Conservation (phyloP, 148 eudicot genomes). For the Euryodendron excelsum region DNA sequence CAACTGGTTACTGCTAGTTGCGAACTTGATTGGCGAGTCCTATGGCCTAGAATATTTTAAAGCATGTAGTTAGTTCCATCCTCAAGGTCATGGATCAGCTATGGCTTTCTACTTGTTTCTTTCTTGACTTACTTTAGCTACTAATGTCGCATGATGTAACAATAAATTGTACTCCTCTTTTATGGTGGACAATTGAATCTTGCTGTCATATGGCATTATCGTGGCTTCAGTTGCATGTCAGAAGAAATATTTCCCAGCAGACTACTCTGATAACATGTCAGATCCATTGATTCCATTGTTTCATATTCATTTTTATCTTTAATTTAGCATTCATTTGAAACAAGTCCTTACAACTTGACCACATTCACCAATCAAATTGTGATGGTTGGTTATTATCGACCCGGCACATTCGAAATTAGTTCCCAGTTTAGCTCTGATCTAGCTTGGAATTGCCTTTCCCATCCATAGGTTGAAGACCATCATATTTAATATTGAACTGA, state of each 20-base stretch:
- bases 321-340: no score
- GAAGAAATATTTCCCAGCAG: no score
- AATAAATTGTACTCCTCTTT: background rate
- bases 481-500: background rate
- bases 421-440: background rate
- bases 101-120: constrained; percentile 4
- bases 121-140: background rate
- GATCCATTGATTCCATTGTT: no score
- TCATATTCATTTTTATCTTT: no score
- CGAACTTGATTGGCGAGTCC: background rate
- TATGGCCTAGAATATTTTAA: background rate
- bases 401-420: background rate
- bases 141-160: background rate
- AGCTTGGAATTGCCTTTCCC: background rate
- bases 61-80: background rate
- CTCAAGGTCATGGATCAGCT: background rate
- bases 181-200: constrained; percentile 1
- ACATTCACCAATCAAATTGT: background rate
- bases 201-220: no score
- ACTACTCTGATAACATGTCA: no score
- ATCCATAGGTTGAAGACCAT: background rate
- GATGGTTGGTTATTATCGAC: background rate
- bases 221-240: background rate
- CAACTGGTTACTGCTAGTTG: background rate
- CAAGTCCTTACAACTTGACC: no score